Base-by-base conservation (phyloP, 441 rosid species). In the Melastoma candidum region DNA sequence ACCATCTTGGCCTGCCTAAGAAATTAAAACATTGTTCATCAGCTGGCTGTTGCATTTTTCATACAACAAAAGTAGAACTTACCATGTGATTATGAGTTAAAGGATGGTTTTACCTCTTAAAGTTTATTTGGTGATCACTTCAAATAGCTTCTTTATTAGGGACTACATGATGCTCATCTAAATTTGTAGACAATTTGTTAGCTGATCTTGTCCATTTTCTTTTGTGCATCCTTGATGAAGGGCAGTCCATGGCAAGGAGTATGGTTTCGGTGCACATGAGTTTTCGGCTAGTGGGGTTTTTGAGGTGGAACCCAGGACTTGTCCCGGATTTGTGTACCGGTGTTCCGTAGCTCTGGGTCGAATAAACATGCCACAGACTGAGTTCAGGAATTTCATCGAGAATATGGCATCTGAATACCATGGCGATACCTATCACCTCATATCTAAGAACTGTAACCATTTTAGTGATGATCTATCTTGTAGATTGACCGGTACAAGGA, bases 371-470 rank as follows among this genome's bases (percentile, higher is more conserved):
- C 12, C 48, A 17, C 59, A 43, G 36, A 43, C 36, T 0, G 49
- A 56, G 27, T 44, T 56, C 59, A 13, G 44, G 49, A 24, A 14
- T 24, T 56, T 56, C 51, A 45, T 56, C 0, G 59, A 56, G 48
- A 11, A 27, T 26, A 44, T 56, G 49, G 51, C 59, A 11, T 45
- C 49, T 12, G 49, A 27, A 12, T 46, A 55, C 46, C 48, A 46
- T 25, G 59, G 59, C 48, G 59, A 55, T 55, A 44, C 59, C 0
- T 55, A 56, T 27, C 51, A 56, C 29, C 49, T 56, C 24, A 56
- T 56, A 8, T 12, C 49, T 27, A 56, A 56, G 59, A 56, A 56
- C 47, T 56, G 50, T 41, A 55, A 55, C 48, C 59, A 56, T 24
- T 56, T 56, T 29, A 44, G 48, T 12, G 27, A 26, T 24, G 59